Evolutionary conservation across 768 basidiomycete species (phyloP), one percentile per base, ranked within the genome.

Genomic region (Boletus barrowsii): DNA sequence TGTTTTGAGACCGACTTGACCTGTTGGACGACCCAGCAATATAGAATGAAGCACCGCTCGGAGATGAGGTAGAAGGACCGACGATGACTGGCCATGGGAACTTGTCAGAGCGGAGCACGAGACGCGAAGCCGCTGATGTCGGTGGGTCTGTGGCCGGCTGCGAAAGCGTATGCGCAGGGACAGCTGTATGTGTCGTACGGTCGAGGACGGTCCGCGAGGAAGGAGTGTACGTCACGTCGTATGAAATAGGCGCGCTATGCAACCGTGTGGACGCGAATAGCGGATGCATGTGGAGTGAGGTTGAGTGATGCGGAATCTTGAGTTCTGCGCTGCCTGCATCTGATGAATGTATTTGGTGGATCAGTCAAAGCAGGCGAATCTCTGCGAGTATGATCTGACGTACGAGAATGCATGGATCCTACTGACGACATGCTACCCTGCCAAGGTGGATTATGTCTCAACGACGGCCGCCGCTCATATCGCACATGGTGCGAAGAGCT

Each of bases 101-200:
- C 55, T 81, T 79, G 50, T 81, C 76, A 33, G 79, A 79, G 37
- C 75, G 76, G 9, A 87, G 74, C 11, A 82, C 72, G 32, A 87
- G 73, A 20, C 73, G 75, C 2, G 76, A 69, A 45, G 73, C 70
- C n/a, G 71, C 66, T 4, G 72, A 66, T 1, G 72, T 80, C 3
- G 82, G 78, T 0, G 85, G 86, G 53, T 84, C 81, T 3, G 85
- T 87, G 15, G 86, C 83, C 8, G 85, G 82, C 61, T 86, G 81
- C 2, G 77, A 67, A 42, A 87, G 78, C 0, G 80, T 83, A 56
- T 78, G 78, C 5, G 75, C 62, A 13, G 83, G 81, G 36, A 87
- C 79, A 3, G 85, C 71, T 3, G 72, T 70, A 55, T 76, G 79
- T 4, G 81, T 82, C 11, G 73, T 76, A 10, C 78, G 77, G 57